These are phyloP conservation scores for Clarireedia sp. DNA, from an alignment of 2,329 filamentous ascomycete genomes.

Conservation along the genomic window DNA sequence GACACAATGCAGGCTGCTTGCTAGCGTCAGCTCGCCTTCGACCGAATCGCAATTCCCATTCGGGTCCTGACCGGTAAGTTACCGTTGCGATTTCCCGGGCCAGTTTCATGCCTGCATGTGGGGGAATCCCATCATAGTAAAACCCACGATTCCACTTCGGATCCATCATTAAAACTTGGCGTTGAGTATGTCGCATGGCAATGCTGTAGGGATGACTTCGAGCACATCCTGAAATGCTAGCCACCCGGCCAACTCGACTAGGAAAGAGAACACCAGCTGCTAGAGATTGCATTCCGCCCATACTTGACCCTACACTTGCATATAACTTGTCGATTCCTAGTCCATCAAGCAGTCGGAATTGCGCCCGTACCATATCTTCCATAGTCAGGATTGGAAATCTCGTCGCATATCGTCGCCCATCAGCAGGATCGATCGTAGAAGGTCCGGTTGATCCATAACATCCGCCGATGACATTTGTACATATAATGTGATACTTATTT, in stretches of 20 bases:
- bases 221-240: slow-evolving; percentile 88
- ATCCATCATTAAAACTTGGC: slow-evolving; percentile 98
- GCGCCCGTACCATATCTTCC: slow-evolving; percentile 94
- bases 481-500: slow-evolving; percentile 85
- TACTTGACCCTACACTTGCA: slow-evolving; percentile 89
- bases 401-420: slow-evolving; percentile 84
- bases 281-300: slow-evolving; percentile 97
- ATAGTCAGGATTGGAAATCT: slow-evolving; percentile 93
- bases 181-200: slow-evolving; percentile 95
- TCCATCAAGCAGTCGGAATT: slow-evolving; percentile 78
- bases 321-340: slow-evolving; percentile 73
- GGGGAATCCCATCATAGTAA: slow-evolving; percentile 83
- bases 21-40: slow-evolving; percentile 76
- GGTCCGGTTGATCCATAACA: slow-evolving; percentile 96
- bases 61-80: slow-evolving; percentile 90
- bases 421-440: slow-evolving; percentile 73
- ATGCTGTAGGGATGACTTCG: slow-evolving; percentile 96
- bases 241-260: slow-evolving; percentile 70
- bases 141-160: slow-evolving; percentile 93
- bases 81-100: slow-evolving; percentile 96
- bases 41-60: slow-evolving; percentile 95
- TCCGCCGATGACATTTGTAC: slow-evolving; percentile 92
- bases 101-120: slow-evolving; percentile 95
- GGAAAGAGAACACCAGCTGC: slow-evolving; percentile 80
- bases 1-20: slow-evolving; percentile 87